Conservation (phyloP, 352 stramenopile species). For the Globisporangium iwayamae region DNA sequence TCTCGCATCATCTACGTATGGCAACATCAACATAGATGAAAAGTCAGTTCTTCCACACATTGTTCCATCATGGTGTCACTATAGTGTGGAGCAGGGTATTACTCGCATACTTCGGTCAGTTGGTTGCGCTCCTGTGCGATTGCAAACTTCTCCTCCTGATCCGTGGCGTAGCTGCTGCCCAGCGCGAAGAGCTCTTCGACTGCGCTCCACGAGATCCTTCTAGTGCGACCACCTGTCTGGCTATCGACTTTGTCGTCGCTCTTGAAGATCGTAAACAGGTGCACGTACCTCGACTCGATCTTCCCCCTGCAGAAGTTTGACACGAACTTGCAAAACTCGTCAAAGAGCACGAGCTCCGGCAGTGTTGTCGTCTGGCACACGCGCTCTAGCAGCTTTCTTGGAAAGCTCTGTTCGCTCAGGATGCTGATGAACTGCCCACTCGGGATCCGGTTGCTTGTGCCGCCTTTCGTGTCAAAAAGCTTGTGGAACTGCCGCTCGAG, state of each 20-base stretch:
- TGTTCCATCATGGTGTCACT: not conserved
- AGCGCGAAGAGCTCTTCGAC: constrained; percentile 46
- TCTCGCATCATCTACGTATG: not conserved
- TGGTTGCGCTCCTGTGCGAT: constrained; percentile 33
- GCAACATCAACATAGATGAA: not conserved
- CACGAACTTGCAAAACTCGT: constrained; percentile 80
- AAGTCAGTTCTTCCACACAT: not conserved
- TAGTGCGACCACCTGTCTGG: not conserved
- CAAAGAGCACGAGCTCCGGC: constrained; percentile 61
- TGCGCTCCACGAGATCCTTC: constrained; percentile 29
- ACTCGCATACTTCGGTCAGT: constrained; percentile 33
- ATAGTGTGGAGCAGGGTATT: constrained; percentile 3
- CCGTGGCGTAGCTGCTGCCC: constrained; percentile 23
- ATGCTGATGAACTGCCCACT: constrained; percentile 55
- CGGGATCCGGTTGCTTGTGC: constrained; percentile 62
- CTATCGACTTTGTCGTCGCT: constrained; percentile 7
- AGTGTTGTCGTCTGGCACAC: constrained; percentile 43
- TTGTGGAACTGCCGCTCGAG: constrained; percentile 80
- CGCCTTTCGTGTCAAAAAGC: constrained; percentile 71
- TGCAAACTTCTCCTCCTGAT: constrained; percentile 12
- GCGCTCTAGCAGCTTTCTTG: constrained; percentile 33
- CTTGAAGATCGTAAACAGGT: constrained; percentile 65
- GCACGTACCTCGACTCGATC: constrained; percentile 28
- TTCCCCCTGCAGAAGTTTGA: constrained; percentile 71
- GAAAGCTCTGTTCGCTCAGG: constrained; percentile 45